Evolutionary conservation across 352 stramenopile species (phyloP), one percentile per base, ranked within the genome.

Genomic region (Pythium utonaiense): DNA sequence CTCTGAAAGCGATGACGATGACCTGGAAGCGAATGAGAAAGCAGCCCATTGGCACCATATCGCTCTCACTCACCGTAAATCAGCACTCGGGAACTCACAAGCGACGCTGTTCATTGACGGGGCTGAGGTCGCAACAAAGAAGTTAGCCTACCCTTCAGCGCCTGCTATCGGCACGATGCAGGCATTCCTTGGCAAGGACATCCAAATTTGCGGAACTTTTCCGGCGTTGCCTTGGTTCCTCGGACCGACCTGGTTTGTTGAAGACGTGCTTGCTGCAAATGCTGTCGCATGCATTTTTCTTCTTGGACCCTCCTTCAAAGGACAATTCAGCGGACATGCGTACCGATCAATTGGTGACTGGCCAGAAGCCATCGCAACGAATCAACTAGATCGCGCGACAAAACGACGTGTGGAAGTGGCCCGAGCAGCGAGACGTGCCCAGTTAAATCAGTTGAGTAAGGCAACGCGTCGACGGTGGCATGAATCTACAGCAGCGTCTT

Each of bases 101-200:
- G 55, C 89, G n/a, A 88, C 80, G 3, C 63, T 92, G 0, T 93
- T 81, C 38, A 81, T 93, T 49, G 84, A 93, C 53, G 84, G 84
- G 9, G 67, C 64, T 1, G 84, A 93, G 67, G 62, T 92, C 13
- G 71, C 71, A 24, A 86, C 82, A 3, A 92, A 91, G 53, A 93
- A 92, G 34, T 59, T 93, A 3, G 76, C 66, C 13, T 93, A 80
- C 33, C 84, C 84, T 6, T 86, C 80, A 3, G 58, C 80, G 17
- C 66, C 80, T 8, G 61, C 73, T 6, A 40, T 59, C 1, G 77
- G 77, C 3, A 66, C 60, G 1, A 74, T 88, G 53, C 84, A 89
- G 61, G 77, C 75, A 2, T 91, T 89, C 34, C 40, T 93, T 0
- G 84, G 84, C 22, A 90, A 83, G 52, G 84, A 93, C 38, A 81